Base-by-base conservation (phyloP, 2,329 filamentous ascomycete genomes). In the Hypomyces rosellus region DNA sequence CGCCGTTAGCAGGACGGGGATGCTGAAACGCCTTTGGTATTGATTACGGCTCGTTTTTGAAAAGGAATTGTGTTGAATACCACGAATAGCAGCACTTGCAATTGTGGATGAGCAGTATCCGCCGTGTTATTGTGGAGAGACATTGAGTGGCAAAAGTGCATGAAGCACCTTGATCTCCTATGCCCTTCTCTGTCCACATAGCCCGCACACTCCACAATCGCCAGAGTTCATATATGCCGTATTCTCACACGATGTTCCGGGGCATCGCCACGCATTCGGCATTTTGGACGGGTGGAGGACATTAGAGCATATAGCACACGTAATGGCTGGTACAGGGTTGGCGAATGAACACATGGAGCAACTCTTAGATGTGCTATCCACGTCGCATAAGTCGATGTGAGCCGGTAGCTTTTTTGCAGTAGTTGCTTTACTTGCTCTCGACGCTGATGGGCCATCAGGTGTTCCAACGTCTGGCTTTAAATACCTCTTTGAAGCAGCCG, bases 281-380 rank as follows among this genome's bases (percentile, higher is more conserved):
- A 84, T 73, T 45, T 75, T 74, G 0, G 68, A 61, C 1, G 74
- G 67, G 41, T 79, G 73, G 2, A 92, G 68, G 1, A 91, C 86
- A 56, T 92, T 81, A 20, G 82, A 77, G 64, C 89, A 93, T 48
- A 84, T 76, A 7, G 67, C 68, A 64, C 89, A 93, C 4, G 80
- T 86, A 2, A 81, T 66, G 7, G 78, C 70, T 8, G 62, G 59
- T 1, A 61, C 44, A 5, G 75, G 69, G 61, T 89, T 91, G 46
- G 71, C 69, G 46, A 86, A 78, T 0, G 87, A 89, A 65, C 89
- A 95, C 49, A 86, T 71, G 1, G 75, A 69, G 60, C 87, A 87
- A 12, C 42, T 46, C 43, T 44, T 33, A 20, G 34, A 12, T 7
- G 36, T 38, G 36, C 14, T 38, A 16, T 20, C 38, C 8, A n/a